A percentile compares a stretch with the other conserved stretches of the same genome.
phyloP scores from a whole-genome alignment of 768 basidiomycete genomes.

The Auriscalpium microsporum region DNA sequence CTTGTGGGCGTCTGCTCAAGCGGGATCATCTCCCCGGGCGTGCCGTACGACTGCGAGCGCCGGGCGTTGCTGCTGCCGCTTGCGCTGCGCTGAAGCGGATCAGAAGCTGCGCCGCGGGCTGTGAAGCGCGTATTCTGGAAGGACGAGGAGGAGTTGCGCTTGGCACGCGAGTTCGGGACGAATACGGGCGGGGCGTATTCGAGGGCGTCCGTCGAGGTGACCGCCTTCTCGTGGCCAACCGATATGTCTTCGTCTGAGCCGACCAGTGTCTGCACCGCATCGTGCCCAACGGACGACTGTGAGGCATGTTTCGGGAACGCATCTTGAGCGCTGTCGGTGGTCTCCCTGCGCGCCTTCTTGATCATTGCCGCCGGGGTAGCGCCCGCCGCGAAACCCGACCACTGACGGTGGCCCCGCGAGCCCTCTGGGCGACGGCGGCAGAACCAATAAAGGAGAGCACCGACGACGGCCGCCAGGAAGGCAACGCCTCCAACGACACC shows the following conservation, averaged over 20 bases:
- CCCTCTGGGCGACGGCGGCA: constrained; percentile 4
- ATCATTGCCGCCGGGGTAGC: neutral
- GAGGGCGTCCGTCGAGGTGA: neutral
- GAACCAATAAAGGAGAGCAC: constrained; percentile 14
- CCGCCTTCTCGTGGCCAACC: constrained; percentile 7
- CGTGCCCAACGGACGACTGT: neutral
- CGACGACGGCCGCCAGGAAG: constrained; percentile 27
- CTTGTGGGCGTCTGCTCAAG: constrained; percentile 4
- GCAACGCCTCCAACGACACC: constrained; percentile 41
- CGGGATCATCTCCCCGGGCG: constrained; percentile 3
- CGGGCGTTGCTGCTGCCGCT: neutral
- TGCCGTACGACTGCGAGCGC: neutral
- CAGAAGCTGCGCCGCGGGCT: neutral
- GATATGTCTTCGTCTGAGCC: constrained; percentile 12
- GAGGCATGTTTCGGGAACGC: neutral
- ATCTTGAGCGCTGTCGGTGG: neutral
- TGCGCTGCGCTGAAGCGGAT: no score
- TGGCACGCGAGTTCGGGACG: neutral
- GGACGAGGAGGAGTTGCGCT: constrained; percentile 5
- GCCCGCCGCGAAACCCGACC: neutral
- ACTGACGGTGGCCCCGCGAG: neutral
- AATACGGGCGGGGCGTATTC: no score
- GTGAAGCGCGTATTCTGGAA: neutral
- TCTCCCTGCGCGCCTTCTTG: neutral
- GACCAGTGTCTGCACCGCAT: neutral